Percentiles rank a stretch among this genome's conserved stretches.
Evolutionary conservation across 371 early-diverging fungal genomes (phyloP).

Genomic region (Lichtheimia hyalospora): DNA sequence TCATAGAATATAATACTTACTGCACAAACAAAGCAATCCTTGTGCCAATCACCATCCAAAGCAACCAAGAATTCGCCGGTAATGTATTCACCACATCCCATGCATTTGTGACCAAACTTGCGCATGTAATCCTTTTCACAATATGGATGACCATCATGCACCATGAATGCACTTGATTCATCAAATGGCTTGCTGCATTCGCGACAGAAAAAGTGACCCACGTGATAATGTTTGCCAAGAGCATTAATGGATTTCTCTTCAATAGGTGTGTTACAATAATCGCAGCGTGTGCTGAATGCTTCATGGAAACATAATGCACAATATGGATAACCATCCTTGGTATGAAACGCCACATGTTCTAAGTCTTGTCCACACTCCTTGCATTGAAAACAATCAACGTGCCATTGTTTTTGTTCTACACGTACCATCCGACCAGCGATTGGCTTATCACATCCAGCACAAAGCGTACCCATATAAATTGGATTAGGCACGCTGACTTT

Average conservation of each 20-base stretch:
- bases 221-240: conserved; percentile 70
- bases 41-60: conserved; percentile 67
- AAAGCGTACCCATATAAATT: conserved; percentile 27
- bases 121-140: conserved; percentile 71
- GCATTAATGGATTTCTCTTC: conserved; percentile 67
- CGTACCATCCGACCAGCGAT: conserved; percentile 58
- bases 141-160: conserved; percentile 72
- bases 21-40: conserved; percentile 71
- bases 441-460: conserved; percentile 54
- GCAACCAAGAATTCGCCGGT: conserved; percentile 62
- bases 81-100: conserved; percentile 61
- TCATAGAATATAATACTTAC: conserved; percentile 34
- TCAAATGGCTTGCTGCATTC: conserved; percentile 70
- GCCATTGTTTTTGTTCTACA: conserved; percentile 71
- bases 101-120: conserved; percentile 66
- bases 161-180: conserved; percentile 58
- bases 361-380: conserved; percentile 59
- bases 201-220: conserved; percentile 77
- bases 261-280: conserved; percentile 64
- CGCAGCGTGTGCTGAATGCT: conserved; percentile 65
- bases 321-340: conserved; percentile 61
- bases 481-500: conserved; percentile 20
- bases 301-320: conserved; percentile 69
- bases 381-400: conserved; percentile 74
- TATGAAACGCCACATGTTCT: conserved; percentile 64